phyloP scores from a whole-genome alignment of 2,329 filamentous ascomycete species.

The Talaromyces verruculosus region DNA sequence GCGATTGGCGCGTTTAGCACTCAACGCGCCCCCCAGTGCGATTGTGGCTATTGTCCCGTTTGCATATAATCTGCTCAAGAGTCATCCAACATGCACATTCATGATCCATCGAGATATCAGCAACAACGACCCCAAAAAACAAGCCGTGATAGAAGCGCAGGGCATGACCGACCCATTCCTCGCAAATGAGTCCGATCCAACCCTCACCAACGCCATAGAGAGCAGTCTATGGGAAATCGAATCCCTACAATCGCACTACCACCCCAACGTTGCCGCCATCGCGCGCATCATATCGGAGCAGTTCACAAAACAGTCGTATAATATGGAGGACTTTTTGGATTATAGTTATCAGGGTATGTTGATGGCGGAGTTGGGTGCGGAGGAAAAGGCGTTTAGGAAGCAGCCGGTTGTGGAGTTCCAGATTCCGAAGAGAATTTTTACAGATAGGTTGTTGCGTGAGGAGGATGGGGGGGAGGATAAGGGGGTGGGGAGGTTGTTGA shows the following conservation, averaged over 20 bases:
- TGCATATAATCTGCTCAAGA: constrained; percentile 91
- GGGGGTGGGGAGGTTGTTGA: constrained; percentile 38
- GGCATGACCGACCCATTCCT: constrained; percentile 76
- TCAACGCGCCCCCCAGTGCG: constrained; percentile 86
- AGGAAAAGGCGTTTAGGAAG: constrained; percentile 72
- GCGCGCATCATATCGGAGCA: constrained; percentile 93
- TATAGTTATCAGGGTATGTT: constrained; percentile 79
- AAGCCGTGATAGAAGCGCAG: constrained; percentile 59
- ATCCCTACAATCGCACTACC: constrained; percentile 87
- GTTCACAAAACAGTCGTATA: constrained; percentile 94
- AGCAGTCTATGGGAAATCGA: constrained; percentile 95
- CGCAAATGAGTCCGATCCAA: constrained; percentile 73
- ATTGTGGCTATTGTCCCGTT: constrained; percentile 88
- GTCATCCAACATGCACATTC: constrained; percentile 87
- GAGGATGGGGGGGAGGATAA: constrained; percentile 43
- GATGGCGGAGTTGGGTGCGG: constrained; percentile 68
- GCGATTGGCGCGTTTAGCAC: constrained; percentile 75
- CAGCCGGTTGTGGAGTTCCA: constrained; percentile 87
- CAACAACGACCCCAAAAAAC: constrained; percentile 52
- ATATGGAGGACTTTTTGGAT: constrained; percentile 95
- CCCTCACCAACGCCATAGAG: constrained; percentile 82
- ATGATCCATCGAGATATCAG: constrained; percentile 82
- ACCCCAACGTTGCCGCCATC: constrained; percentile 93
- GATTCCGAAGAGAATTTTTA: constrained; percentile 83
- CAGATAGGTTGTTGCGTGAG: constrained; percentile 41